Base-by-base conservation (phyloP, 495 filamentous ascomycete species). In the Podospora pseudopauciseta region DNA sequence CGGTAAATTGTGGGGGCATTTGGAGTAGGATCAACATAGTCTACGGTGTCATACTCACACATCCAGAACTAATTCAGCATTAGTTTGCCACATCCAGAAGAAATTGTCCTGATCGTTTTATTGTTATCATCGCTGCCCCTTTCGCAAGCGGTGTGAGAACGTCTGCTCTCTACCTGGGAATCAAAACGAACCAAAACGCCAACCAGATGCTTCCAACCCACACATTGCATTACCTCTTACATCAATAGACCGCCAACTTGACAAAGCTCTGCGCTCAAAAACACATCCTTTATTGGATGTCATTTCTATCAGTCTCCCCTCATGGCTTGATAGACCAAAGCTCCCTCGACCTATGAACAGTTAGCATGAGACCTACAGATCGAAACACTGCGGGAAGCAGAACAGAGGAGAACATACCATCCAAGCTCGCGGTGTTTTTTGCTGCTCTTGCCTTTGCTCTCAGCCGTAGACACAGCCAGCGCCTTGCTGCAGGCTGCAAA, bases 401-500 rank as follows among this genome's bases (percentile, higher is more conserved):
- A 82, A 28, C 74, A 70, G 78, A 79, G 81, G 23, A 82, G 64
- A 20, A 82, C 82, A 26, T 76, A 81, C 84, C 83, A 86, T 27
- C 84, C 84, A 73, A 80, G 78, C 70, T 84, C 79, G 58, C 82
- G 80, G 74, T 83, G 65, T 76, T 84, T 87, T 74, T 84, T 87
- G 61, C 82, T 84, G 54, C 77, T 77, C 3, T 76, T 32, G 27
- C 74, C 73, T 61, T 79, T 80, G 76, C 81, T 83, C 44, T 83
- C 80, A 66, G 82, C 86, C 53, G 85, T 85, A 66, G 86, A 83
- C 16, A 88, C 81, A 3, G 95, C 84, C 75, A 96, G 87, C 16
- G 87, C 87, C 76, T 89, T 90, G 78, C 91, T 91, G 64, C 86
- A 86, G 64, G 85, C 76, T 0, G 92, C 92, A 73, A 96, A 86